Base-by-base conservation (phyloP, 345 rosid species). In the Salix udensis region DNA sequence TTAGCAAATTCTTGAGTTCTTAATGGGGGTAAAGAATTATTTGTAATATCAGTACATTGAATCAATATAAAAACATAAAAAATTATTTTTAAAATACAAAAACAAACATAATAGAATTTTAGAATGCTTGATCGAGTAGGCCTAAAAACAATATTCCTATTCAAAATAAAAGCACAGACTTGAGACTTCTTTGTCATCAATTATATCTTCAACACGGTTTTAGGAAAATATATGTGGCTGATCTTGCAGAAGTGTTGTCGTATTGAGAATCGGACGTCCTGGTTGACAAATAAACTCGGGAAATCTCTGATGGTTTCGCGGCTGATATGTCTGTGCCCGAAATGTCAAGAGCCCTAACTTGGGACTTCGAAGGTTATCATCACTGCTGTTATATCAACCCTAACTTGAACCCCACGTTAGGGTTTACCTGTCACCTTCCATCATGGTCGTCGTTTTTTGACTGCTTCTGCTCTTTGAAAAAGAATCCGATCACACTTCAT, bases 261-360 rank as follows among this genome's bases (percentile, higher is more conserved):
- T 11, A 8, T 58, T 69, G 31, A 30, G 46, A 39, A 72, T 55
- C 21, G 7, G 26, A 6, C 7, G 62, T n/a, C 62, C 62, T 26
- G 0, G 1, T n/a, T 55, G 26, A 55, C 1, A n/a, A 9, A 9
- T 7, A 21, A 9, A 58, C 62, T 70, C 44, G 34, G 28, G 46
- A 73, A 74, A 79, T 79, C 74, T 74, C 16, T 7, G 37, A 28
- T 65, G 73, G 18, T 65, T 82, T 76, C 76, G 44, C 73, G 70
- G 21, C 13, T 21, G 23, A 4, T 40, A 42, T 44, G 13, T 55
- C 0, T 19, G 24, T 53, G 60, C 26, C 10, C 37, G n/a, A 64
- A 40, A 40, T 65, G 76, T 82, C 73, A 76, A 36, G 30, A 55
- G 2, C 65, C 50, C 4, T 10, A 64, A 50, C 44, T 26, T n/a